Base-by-base conservation (phyloP, 2,329 filamentous ascomycete genomes). In the Anisogramma anomala region DNA sequence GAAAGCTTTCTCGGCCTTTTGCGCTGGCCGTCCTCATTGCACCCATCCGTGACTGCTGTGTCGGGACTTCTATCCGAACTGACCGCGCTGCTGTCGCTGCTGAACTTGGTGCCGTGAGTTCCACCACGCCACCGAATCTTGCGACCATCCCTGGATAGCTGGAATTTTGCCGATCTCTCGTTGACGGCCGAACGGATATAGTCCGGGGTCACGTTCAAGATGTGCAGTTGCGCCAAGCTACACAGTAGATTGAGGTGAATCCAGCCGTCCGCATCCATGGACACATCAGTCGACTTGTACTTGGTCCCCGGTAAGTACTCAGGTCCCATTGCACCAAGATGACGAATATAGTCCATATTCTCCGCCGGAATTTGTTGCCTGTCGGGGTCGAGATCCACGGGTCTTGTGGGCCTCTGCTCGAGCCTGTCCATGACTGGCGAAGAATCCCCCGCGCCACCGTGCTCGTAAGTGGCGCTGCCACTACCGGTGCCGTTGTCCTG, bases 171-270 rank as follows among this genome's bases (percentile, higher is more conserved):
- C 52, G 84, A 89, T 49, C 78, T 73, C 36, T 82, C 76, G 0
- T 67, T 64, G 1, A 93, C 68, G 0, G 86, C 82, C 26, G 74
- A 73, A 43, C 82, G 78, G 28, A 91, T 77, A 52, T 89, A 89
- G 20, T 81, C 77, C 0, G 79, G 71, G 0, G 85, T 87, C 1
- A 93, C 84, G 44, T 86, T 88, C 50, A 91, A 71, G 0, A 87
- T 89, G 52, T 93, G 85, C 14, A 93, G 64, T 59, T 93, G 85
- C 0, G 86, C 85, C 66, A 93, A 72, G 53, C 82, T 87, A 55
- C 80, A 79, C 1, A 93, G 67, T 1, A 93, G 62, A 50, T 91
- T 91, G 6, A 91, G 63, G 51, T 88, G 89, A 0, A 89, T 77
- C 84, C 84, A 91, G 4, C 83, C 83, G 19, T 86, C 77, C 0